Base-by-base conservation (phyloP, 768 basidiomycete genomes). In the Pulveroboletus sp. region DNA sequence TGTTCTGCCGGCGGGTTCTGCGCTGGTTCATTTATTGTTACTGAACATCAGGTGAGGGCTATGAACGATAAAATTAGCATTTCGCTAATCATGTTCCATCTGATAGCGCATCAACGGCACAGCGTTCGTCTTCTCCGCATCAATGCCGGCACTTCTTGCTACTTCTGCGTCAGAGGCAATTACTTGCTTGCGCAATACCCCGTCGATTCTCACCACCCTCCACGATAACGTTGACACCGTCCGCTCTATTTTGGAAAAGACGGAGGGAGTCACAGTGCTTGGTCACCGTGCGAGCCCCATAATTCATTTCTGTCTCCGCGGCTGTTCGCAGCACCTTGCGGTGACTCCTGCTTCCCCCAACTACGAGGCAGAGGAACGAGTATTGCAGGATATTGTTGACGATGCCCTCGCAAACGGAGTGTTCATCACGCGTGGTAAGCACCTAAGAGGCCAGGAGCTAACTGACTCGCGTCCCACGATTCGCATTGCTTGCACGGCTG, bases 81-180 rank as follows among this genome's bases (percentile, higher is more conserved):
- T 37, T 1, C 24, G 9, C 27, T 33, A 4, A 43, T n/a, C 6
- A 11, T 21, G 28, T 43, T 50, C n/a, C 1, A 10, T 42, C 24
- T 31, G 15, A 31, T 60, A 96, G 82, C 93, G 93, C 40, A 96
- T 95, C 78, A 98, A 98, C 65, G 92, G 90, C 14, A 85, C 92
- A 4, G 83, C 93, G 0, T 95, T 92, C 66, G 93, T 99, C 51
- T 99, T 93, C 75, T 96, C 95, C 1, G 96, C 96, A 15, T 84
- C 95, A 3, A 83, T 95, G 73, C 96, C 96, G 0, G 81, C 91
- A 3, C 77, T 94, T 38, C 83, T 98, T 35, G 84, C 91, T 17
- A 93, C 93, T 55, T 82, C 86, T 57, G 90, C 84, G 2, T 93
- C 90, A 0, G 86, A 92, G 60, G 91, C 84, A 6, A 88, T 97